A percentile compares a stretch with the other conserved stretches of the same genome.
These are phyloP conservation scores for Sporothrix variecibatus DNA, from an alignment of 2,329 filamentous ascomycete genomes.

Conservation along the genomic window DNA sequence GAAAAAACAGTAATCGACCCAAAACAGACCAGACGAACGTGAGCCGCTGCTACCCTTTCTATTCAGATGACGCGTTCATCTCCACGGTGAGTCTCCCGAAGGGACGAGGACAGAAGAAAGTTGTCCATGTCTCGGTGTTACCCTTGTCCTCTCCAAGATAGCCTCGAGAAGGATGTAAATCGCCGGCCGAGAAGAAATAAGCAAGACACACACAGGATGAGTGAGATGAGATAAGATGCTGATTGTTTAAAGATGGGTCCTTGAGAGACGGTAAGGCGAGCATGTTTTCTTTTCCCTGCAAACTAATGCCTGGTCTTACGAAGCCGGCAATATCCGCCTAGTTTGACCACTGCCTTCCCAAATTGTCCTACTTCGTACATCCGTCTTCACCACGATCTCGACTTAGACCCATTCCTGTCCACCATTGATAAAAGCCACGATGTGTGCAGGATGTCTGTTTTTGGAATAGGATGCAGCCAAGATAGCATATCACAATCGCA, in stretches of 20 bases:
- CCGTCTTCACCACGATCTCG: not conserved
- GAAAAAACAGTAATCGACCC: not conserved
- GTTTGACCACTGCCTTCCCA: not conserved
- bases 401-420: not conserved
- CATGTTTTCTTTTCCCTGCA: not conserved
- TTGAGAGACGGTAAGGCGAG: not conserved
- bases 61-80: not conserved
- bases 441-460: not conserved
- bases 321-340: not conserved
- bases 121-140: not conserved
- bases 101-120: not conserved
- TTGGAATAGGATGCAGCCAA: not conserved
- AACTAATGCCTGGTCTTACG: not conserved
- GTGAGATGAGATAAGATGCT: conserved; percentile 9
- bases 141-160: not conserved
- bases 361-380: not conserved
- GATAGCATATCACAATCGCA: not conserved
- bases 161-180: not conserved
- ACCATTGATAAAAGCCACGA: not conserved
- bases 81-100: not conserved
- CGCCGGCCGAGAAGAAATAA: not conserved
- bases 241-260: not conserved
- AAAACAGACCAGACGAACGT: not conserved
- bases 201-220: not conserved
- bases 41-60: not conserved